phyloP scores from a whole-genome alignment of 2,329 filamentous ascomycete genomes.

The Penicillium sclerotigenum region DNA sequence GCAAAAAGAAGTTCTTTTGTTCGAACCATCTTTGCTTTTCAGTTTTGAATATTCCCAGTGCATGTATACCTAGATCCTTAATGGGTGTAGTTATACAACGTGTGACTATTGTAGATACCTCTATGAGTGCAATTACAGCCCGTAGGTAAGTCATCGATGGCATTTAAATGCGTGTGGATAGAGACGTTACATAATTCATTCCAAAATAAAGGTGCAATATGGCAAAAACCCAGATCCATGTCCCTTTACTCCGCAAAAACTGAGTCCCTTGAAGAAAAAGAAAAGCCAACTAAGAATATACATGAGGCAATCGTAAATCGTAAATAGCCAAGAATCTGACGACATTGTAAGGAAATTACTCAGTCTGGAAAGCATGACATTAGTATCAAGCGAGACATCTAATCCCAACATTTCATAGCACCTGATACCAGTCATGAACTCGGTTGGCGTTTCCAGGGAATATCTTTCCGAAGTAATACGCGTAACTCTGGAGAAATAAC shows the following conservation, averaged over 20 bases:
- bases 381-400: neutral
- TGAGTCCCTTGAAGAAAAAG: neutral
- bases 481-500: constrained; percentile 64
- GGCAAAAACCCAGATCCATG: neutral
- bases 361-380: neutral
- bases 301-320: constrained; percentile 6
- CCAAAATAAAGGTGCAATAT: neutral
- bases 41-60: neutral
- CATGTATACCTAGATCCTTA: neutral
- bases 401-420: neutral
- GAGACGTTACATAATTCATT: neutral
- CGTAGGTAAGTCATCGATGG: neutral
- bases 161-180: neutral
- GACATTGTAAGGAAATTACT: neutral
- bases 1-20: too few relatives aligned
- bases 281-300: neutral
- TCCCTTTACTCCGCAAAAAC: neutral
- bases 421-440: neutral
- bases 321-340: neutral
- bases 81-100: neutral
- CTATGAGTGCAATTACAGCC: neutral
- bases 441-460: constrained; percentile 44
- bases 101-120: neutral
- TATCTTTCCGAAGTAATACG: constrained; percentile 58
- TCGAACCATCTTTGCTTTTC: neutral